A percentile compares a stretch with the other conserved stretches of the same genome.
Evolutionary conservation across 202 grass and related monocot genomes (phyloP).

Genomic region (Hordeum pubiflorum): DNA sequence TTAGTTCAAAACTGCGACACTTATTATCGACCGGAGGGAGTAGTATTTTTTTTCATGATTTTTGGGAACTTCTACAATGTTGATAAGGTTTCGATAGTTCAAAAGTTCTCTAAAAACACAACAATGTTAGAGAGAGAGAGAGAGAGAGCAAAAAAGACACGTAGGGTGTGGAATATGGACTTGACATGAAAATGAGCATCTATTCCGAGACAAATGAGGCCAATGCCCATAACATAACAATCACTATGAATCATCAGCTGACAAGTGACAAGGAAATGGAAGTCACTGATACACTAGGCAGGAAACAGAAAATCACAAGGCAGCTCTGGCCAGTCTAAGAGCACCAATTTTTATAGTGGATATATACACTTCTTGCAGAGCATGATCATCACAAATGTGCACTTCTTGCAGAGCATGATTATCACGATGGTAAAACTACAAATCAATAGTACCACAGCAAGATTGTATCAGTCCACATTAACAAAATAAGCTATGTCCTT

Average conservation of each 20-base stretch:
- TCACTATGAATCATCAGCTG: background rate
- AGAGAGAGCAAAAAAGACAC: background rate
- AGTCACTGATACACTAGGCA: background rate
- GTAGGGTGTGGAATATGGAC: background rate
- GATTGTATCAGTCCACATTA: constrained; percentile 1
- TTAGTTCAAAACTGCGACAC: too few relatives aligned
- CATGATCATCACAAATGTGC: background rate
- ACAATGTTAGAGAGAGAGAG: too few relatives aligned
- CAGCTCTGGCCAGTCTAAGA: background rate
- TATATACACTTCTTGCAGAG: constrained; percentile 6
- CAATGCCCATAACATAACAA: background rate
- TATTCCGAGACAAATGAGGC: background rate
- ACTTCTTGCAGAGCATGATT: constrained; percentile 16
- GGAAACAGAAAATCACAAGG: constrained; percentile 1
- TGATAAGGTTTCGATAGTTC: too few relatives aligned
- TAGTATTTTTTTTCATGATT: too few relatives aligned
- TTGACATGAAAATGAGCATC: background rate
- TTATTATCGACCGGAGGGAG: too few relatives aligned
- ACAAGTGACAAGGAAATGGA: background rate
- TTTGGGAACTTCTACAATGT: too few relatives aligned
- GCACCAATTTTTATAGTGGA: background rate
- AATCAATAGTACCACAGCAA: background rate
- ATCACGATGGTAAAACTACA: background rate
- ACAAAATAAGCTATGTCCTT: background rate
- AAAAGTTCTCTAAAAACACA: too few relatives aligned